phyloP scores from a whole-genome alignment of 2,329 filamentous ascomycete genomes.

The Emergomyces africanus region DNA sequence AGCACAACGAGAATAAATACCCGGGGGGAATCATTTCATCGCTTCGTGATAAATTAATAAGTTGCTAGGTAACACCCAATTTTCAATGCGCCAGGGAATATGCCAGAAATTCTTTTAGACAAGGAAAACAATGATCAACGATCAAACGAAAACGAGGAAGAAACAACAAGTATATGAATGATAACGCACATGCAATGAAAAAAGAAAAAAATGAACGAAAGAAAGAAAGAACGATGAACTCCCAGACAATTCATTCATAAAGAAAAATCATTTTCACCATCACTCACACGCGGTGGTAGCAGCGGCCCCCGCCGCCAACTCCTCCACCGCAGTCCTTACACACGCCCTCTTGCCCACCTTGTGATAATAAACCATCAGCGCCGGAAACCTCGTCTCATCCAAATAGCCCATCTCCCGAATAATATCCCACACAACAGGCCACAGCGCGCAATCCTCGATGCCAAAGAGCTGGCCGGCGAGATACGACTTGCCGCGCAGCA shows the following conservation, averaged over 20 bases:
- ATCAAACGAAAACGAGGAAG: too few species aligned
- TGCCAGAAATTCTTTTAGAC: neutral
- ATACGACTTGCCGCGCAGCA: conserved; percentile 21
- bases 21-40: neutral
- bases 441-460: conserved; percentile 33
- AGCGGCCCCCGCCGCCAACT: too few species aligned
- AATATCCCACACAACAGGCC: conserved; percentile 31
- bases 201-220: too few species aligned
- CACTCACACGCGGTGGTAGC: neutral
- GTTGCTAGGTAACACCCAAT: neutral
- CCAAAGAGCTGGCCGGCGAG: conserved; percentile 24
- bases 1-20: too few species aligned
- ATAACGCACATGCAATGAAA: neutral
- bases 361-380: conserved; percentile 25
- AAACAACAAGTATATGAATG: too few species aligned
- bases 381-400: conserved; percentile 18
- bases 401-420: conserved; percentile 15
- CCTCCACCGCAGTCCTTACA: conserved; percentile 22
- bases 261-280: too few species aligned
- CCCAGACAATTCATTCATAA: too few species aligned
- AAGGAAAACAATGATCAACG: too few species aligned
- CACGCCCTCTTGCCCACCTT: conserved; percentile 27
- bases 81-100: neutral
- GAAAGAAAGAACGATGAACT: neutral
- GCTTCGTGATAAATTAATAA: neutral